A percentile compares a stretch with the other conserved stretches of the same genome.
phyloP scores from a whole-genome alignment of 768 basidiomycete species.

The Amanita phalloides region DNA sequence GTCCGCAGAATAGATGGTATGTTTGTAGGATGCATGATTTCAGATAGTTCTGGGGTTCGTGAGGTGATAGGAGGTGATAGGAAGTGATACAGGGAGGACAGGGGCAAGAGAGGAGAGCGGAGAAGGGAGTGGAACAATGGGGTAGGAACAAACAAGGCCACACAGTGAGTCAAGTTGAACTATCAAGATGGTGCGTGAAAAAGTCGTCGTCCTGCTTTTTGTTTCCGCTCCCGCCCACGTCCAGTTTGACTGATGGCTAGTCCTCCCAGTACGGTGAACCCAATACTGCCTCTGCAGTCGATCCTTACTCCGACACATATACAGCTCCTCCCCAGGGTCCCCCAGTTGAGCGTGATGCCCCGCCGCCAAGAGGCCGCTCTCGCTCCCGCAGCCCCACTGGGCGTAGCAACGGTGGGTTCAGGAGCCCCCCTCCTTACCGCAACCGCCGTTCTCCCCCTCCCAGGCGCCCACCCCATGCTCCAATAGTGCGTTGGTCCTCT shows the following conservation, averaged over 20 bases:
- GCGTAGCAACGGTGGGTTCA: conserved; percentile 36
- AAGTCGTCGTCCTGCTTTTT: conserved; percentile 3
- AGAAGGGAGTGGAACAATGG: background rate
- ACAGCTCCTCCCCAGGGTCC: conserved; percentile 49
- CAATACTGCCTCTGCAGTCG: conserved; percentile 42
- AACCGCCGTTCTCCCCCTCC: conserved; percentile 47
- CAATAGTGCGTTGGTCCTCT: conserved; percentile 43
- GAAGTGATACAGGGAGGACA: background rate
- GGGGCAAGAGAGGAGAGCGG: background rate
- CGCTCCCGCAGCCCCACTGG: conserved; percentile 63
- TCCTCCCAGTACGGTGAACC: conserved; percentile 53
- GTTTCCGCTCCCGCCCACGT: conserved; percentile 4
- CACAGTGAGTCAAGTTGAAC: conserved; percentile 42
- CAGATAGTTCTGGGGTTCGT: background rate
- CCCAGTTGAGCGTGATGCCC: conserved; percentile 43
- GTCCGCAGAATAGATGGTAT: background rate
- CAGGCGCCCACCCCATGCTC: conserved; percentile 59
- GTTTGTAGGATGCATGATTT: background rate
- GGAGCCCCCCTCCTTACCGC: conserved; percentile 43
- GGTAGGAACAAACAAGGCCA: conserved; percentile 27
- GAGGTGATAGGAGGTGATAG: background rate
- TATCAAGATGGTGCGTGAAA: conserved; percentile 54
- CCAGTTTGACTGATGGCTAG: conserved; percentile 7
- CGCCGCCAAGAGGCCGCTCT: conserved; percentile 54
- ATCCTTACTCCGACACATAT: conserved; percentile 80